Base-by-base conservation (phyloP, 1,284 basidiomycete genomes). In the Tylopilus orsonianus region DNA sequence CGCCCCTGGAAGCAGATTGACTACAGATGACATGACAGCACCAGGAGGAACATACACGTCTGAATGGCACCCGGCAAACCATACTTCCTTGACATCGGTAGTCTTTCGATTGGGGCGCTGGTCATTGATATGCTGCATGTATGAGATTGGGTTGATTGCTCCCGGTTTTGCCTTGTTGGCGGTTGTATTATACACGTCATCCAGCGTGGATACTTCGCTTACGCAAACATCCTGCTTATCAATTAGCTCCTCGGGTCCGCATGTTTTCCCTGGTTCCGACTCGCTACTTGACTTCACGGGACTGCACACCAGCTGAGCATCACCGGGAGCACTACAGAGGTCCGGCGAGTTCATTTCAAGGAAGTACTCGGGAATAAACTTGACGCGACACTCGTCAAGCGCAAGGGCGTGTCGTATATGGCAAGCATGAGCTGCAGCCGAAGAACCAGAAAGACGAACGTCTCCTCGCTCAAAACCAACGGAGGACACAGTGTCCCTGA, bases 361-460 rank as follows among this genome's bases (percentile, higher is more conserved):
- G 30, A 52, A 56, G 27, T 66, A 65, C 43, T 72, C 71, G 1
- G 70, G 68, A 38, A 66, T 57, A 49, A 69, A 71, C 42, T 68
- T 68, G 22, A 68, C 68, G 2, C 70, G 66, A 27, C 60, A 54
- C 43, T 71, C 70, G 30, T 71, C 70, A 1, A 71, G 48, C 13
- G 59, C 59, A 9, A 61, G 54, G 3, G 56, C 61, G 24, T 61
- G 59, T 4, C 59, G 55, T 36, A 63, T 50, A 24, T 59, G 52
- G 12, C 61, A 63, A 16, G 62, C 58, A 35, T 63, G 61, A 1
- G 50, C 48, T 20, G n/a, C 49, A 33, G 44, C 30, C 8, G 54
- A 49, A 23, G 50, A 56, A 1, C 57, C 59, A 0, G 49, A 56
- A 2, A 65, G 66, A 23, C 58, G 49, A 3, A 48, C 48, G 27